Percentiles rank a stretch among this genome's conserved stretches.
phyloP scores from a whole-genome alignment of 2,329 filamentous ascomycete genomes.

The Cercospora nicotianae region DNA sequence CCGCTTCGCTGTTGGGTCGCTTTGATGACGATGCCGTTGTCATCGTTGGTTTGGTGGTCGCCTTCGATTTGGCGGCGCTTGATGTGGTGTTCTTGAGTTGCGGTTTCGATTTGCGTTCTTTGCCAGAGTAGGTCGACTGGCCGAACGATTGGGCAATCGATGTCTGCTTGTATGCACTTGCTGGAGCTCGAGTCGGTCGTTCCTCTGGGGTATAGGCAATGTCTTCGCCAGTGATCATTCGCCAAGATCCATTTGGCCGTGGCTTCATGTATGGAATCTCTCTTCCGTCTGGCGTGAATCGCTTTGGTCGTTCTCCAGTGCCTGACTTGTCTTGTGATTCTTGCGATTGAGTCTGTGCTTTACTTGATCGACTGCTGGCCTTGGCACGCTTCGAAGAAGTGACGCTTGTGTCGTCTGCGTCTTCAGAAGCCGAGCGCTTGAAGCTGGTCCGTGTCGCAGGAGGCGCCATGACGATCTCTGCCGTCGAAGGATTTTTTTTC shows the following conservation, averaged over 20 bases:
- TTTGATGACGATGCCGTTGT: background rate
- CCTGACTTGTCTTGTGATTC: background rate
- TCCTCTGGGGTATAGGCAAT: constrained; percentile 4
- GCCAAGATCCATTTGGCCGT: constrained; percentile 6
- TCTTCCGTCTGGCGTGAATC: constrained; percentile 8
- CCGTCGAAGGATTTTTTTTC: background rate
- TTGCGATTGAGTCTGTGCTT: constrained; percentile 2
- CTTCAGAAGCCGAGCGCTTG: constrained; percentile 6
- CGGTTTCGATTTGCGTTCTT: background rate
- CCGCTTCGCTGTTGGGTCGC: background rate
- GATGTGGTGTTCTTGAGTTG: constrained; percentile 2
- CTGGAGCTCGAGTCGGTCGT: constrained; percentile 5
- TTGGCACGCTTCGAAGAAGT: constrained; percentile 16
- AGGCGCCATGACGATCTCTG: constrained; percentile 9
- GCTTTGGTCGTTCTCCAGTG: background rate
- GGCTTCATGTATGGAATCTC: constrained; percentile 6
- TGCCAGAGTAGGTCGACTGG: constrained; percentile 7
- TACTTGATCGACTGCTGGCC: constrained; percentile 9
- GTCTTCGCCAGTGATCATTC: constrained; percentile 11
- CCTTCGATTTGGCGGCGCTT: background rate
- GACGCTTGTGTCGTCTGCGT: background rate
- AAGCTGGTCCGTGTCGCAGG: constrained; percentile 6
- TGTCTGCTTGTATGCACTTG: constrained; percentile 9
- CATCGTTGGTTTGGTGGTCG: background rate
- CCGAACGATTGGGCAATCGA: constrained; percentile 7